A percentile compares a stretch with the other conserved stretches of the same genome.
phyloP scores from a whole-genome alignment of 441 rosid species.

The Adansonia gregorii region DNA sequence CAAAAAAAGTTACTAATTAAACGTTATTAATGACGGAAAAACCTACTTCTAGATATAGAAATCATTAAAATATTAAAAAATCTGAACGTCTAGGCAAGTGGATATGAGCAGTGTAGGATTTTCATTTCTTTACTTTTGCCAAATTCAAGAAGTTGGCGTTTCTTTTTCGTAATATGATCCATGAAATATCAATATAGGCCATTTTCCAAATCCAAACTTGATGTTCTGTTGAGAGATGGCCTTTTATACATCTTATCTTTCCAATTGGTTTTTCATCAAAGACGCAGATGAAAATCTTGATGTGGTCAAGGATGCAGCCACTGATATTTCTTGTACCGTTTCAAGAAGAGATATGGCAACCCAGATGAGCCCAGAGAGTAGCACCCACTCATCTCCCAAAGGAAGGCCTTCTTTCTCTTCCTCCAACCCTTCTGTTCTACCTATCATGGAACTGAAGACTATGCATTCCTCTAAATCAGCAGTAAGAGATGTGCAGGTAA shows the following conservation, averaged over 20 bases:
- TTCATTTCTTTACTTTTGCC: neutral
- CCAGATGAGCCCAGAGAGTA: constrained; percentile 87
- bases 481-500: constrained; percentile 82
- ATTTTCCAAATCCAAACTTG: neutral
- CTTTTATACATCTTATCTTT: constrained; percentile 23
- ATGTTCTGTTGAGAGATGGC: neutral
- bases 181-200: neutral
- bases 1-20: neutral
- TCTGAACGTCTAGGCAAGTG: neutral
- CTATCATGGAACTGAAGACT: constrained; percentile 58
- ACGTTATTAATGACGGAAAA: neutral
- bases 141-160: neutral
- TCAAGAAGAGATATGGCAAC: constrained; percentile 96
- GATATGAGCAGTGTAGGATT: constrained; percentile 2
- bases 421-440: constrained; percentile 52
- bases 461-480: constrained; percentile 55
- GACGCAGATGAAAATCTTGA: constrained; percentile 53
- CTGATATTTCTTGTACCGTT: constrained; percentile 55
- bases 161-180: neutral
- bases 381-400: constrained; percentile 63
- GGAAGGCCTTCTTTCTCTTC: constrained; percentile 54
- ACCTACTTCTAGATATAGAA: too few species aligned
- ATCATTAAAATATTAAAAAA: neutral
- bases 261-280: constrained; percentile 25
- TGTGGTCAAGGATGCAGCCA: constrained; percentile 56